phyloP scores from a whole-genome alignment of 1,139 yeast genomes.

The Hansenula lynferdii region DNA sequence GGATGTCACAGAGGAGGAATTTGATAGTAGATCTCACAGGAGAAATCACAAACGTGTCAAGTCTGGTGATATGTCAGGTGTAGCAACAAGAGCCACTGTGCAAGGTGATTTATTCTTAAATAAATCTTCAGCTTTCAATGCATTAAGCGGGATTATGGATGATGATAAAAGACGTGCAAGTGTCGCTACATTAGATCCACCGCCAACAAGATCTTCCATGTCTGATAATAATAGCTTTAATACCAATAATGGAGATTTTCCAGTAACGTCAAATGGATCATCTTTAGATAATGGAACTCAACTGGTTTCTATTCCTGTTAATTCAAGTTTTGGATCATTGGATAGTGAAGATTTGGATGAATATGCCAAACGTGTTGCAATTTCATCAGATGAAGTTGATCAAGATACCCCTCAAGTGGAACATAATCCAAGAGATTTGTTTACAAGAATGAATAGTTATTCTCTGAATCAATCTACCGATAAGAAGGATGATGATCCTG shows the following conservation, averaged over 20 bases:
- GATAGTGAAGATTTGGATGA: conserved; percentile 67
- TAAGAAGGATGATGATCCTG: conserved; percentile 10
- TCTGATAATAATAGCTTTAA: conserved; percentile 10
- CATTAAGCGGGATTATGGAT: conserved; percentile 43
- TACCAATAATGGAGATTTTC: conserved; percentile 14
- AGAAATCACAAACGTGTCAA: conserved; percentile 16
- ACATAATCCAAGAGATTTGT: conserved; percentile 4
- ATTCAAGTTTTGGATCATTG: conserved; percentile 73
- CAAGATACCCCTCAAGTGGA: conserved; percentile 7
- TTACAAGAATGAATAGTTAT: conserved; percentile 14
- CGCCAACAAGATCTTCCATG: conserved; percentile 1
- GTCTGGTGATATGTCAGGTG: conserved; percentile 16
- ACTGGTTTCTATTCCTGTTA: conserved; percentile 45
- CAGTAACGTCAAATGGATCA: conserved; percentile 14
- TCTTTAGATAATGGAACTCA: conserved; percentile 13
- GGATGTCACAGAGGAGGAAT: neutral
- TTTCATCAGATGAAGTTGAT: neutral
- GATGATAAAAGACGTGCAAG: conserved; percentile 37
- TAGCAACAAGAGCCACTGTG: conserved; percentile 46
- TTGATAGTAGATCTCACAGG: too few species aligned
- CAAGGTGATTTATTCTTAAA: conserved; percentile 51
- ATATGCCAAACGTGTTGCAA: conserved; percentile 19
- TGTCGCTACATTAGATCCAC: conserved; percentile 10
- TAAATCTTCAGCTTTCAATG: conserved; percentile 44
- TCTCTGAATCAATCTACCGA: conserved; percentile 14